Percentiles rank a stretch among this genome's conserved stretches.
phyloP scores from a whole-genome alignment of 2,329 filamentous ascomycete species.

The Neofusicoccum parvum region DNA sequence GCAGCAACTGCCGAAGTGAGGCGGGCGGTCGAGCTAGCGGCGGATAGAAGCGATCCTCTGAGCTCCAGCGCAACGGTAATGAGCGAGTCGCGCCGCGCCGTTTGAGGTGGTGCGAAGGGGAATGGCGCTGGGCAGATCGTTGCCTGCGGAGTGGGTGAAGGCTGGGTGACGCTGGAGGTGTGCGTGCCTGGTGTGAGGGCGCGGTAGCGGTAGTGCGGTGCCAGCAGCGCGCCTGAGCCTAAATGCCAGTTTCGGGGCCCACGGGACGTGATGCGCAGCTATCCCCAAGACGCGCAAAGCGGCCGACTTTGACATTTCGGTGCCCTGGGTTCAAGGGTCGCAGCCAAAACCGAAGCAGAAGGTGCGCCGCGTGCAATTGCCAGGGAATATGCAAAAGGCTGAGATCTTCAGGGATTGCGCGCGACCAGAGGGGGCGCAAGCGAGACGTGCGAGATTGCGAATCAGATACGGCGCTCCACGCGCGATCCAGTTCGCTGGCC shows the following conservation, averaged over 20 bases:
- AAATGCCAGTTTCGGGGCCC: constrained; percentile 2
- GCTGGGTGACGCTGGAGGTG: neutral
- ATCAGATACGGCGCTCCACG: constrained; percentile 16
- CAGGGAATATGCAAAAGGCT: constrained; percentile 22
- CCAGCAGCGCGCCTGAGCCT: constrained; percentile 11
- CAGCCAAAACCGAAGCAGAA: constrained; percentile 4
- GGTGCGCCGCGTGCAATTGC: constrained; percentile 9
- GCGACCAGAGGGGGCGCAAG: constrained; percentile 2
- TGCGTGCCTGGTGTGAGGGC: neutral
- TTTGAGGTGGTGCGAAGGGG: constrained; percentile 14
- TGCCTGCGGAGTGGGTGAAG: constrained; percentile 7
- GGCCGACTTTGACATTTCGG: constrained; percentile 4
- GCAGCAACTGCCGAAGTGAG: constrained; percentile 15
- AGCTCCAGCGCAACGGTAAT: neutral
- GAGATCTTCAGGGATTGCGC: constrained; percentile 21
- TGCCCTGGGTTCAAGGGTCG: constrained; percentile 10
- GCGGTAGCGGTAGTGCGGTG: neutral
- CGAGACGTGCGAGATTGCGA: constrained; percentile 16
- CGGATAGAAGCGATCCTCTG: constrained; percentile 11
- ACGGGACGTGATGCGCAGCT: constrained; percentile 10
- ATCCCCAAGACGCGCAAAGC: constrained; percentile 1
- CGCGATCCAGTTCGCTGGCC: constrained; percentile 11
- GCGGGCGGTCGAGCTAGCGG: constrained; percentile 14
- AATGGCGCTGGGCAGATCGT: constrained; percentile 10
- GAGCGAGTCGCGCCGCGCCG: constrained; percentile 15